A percentile compares a stretch with the other conserved stretches of the same genome.
These are phyloP conservation scores for Termitomyces sp. DNA, from an alignment of 1,284 basidiomycete genomes.

Conservation along the genomic window DNA sequence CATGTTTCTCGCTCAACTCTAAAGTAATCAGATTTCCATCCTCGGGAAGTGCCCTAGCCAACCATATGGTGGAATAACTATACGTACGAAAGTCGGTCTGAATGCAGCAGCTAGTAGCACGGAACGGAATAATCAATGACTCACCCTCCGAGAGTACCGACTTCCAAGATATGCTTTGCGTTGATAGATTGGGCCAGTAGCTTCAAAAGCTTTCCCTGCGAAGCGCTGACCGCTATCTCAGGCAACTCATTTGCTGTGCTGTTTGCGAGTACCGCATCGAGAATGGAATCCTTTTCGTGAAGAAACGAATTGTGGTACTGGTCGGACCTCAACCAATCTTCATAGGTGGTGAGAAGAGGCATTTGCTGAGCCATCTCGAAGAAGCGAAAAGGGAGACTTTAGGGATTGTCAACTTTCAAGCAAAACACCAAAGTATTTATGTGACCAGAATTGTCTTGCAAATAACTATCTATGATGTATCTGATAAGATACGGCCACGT, in stretches of 20 bases:
- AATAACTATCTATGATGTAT: no score
- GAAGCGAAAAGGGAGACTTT: no score
- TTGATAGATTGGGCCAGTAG: constrained; percentile 43
- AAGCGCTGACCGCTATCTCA: constrained; percentile 48
- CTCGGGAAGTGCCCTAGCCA: constrained; percentile 50
- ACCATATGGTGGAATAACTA: constrained; percentile 60
- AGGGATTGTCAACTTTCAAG: background rate
- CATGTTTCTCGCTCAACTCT: constrained; percentile 46
- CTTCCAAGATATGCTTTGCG: constrained; percentile 52
- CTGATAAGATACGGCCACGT: background rate
- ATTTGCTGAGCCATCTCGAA: background rate
- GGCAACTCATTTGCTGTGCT: constrained; percentile 42
- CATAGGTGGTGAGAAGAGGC: constrained; percentile 8
- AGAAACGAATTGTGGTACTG: constrained; percentile 55
- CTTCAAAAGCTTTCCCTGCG: constrained; percentile 55
- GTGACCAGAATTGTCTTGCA: no score
- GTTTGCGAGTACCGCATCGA: constrained; percentile 41
- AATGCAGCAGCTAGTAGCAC: background rate
- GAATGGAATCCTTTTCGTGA: constrained; percentile 37
- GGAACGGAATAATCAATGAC: constrained; percentile 9
- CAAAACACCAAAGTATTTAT: no score
- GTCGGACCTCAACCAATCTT: constrained; percentile 49
- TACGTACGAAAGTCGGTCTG: background rate
- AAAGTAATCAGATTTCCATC: constrained; percentile 48
- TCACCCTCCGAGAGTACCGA: constrained; percentile 61